Evolutionary conservation across 371 early-diverging fungal species (phyloP), one percentile per base, ranked within the genome.

Genomic region (Mortierella sp.): DNA sequence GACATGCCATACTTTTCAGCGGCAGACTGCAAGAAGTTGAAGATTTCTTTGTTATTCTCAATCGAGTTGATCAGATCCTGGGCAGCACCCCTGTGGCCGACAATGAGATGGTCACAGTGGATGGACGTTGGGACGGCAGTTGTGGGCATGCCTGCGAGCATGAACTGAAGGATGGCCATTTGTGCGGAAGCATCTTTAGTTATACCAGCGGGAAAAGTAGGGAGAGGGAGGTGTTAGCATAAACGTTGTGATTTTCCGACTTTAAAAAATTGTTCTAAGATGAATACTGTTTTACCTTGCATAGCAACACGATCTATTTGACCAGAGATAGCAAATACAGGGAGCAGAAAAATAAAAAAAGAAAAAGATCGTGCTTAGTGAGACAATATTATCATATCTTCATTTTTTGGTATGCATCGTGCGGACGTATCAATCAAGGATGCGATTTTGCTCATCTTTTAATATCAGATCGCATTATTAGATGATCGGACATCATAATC

Each of bases 81-180:
- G 46, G 89, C 90, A 14, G 90, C 94, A 17, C 95, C 94, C 54
- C 82, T 78, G 55, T 88, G 80, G 6, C 94, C 97, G 48, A 86
- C 91, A 67, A 97, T 95, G 79, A 97, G 88, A 72, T 97, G 97
- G 72, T 97, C 97, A 72, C 97, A 96, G 78, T 95, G 96, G 61
- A 96, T 91, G 12, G 94, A 93, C 34, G 92, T 84, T 39, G 97
- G 97, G 15, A 96, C 95, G 42, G 94, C 92, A 9, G 93, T 92
- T 26, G 90, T 89, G 28, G 90, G 86, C 84, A 94, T 90, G 50
- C 91, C 91, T 39, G 95, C 91, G 26, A 93, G 86, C 96, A 95
- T 95, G 82, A 97, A 97, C 64, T 96, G 97, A 17, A 96, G 81
- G 55, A 96, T 82, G 14, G 96, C 97, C 93, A 94, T 96, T 78